Evolutionary conservation across 2,329 filamentous ascomycete genomes (phyloP), one percentile per base, ranked within the genome.

Genomic region (Passalora sequoiae): DNA sequence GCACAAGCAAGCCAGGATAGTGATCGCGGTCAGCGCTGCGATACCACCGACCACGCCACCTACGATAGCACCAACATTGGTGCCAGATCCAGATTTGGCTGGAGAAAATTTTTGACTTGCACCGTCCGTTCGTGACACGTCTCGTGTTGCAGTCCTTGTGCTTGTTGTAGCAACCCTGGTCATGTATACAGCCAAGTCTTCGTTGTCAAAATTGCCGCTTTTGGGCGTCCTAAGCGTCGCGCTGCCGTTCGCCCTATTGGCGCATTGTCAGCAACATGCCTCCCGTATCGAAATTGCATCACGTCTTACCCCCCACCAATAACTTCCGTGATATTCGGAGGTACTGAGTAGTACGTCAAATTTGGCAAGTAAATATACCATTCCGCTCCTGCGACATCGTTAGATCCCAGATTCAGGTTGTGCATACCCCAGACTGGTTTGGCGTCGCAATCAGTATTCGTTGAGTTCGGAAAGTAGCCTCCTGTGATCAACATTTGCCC

Each of bases 401-500:
- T 66, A 31, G 69, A 59, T 29, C 73, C 70, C 17, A 76, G 61
- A 53, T 77, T 69, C 12, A 73, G 53, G 49, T 74, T 73, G 57
- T 79, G 76, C 6, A 68, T 69, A 6, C 69, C 75, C 66, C 69
- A 76, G 21, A 70, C 63, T 4, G 60, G 56, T 1, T 67, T 62
- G 20, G 59, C 61, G 51, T 79, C 76, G 51, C 76, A 80, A 13
- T 16, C 27, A 51, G 29, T 67, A 9, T 65, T 63, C 1, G 69
- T 66, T n/a, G 66, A 65, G 55, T 83, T 53, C 9, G 77, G 73
- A 47, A 81, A 79, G 33, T 69, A 72, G 13, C 80, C 80, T 16
- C 80, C 80, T 25, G 82, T 75, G 35, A 83, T 69, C 17, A 83
- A 62, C 74, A 83, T 82, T 59, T 83, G 80, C 4, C 28, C 28